phyloP scores from a whole-genome alignment of 2,329 filamentous ascomycete genomes.

The Pseudodiploospora longispora region DNA sequence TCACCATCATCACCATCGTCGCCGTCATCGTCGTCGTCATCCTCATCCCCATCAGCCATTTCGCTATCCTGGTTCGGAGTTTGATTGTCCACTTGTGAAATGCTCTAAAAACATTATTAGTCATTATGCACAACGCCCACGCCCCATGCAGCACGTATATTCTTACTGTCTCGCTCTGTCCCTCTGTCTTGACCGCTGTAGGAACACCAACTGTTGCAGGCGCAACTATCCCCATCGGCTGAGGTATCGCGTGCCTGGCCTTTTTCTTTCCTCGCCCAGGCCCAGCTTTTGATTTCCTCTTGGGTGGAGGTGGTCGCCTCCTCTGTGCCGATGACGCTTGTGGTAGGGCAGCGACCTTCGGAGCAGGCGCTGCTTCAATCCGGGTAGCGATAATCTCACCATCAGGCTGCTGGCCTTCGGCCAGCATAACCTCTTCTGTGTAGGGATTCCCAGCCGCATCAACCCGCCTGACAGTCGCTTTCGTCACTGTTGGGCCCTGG shows the following conservation, averaged over 20 bases:
- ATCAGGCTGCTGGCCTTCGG: slow-evolving; percentile 70
- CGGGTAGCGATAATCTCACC: slow-evolving; percentile 67
- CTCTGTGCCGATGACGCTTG: slow-evolving; percentile 32
- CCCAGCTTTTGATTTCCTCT: slow-evolving; percentile 69
- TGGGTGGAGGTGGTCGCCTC: slow-evolving; percentile 66
- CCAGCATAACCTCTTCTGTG: slow-evolving; percentile 74
- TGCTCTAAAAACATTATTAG: slow-evolving; percentile 19
- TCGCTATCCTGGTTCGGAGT: slow-evolving; percentile 41
- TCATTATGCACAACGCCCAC: background rate
- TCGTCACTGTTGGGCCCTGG: slow-evolving; percentile 54
- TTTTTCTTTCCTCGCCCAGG: slow-evolving; percentile 74
- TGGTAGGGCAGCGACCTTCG: slow-evolving; percentile 47
- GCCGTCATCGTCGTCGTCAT: slow-evolving; percentile 34
- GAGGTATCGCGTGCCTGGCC: slow-evolving; percentile 49
- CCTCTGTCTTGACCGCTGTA: slow-evolving; percentile 30
- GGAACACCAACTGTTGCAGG: slow-evolving; percentile 29
- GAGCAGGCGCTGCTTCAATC: slow-evolving; percentile 46
- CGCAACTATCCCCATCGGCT: slow-evolving; percentile 16
- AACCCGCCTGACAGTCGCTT: slow-evolving; percentile 69
- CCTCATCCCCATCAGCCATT: slow-evolving; percentile 43
- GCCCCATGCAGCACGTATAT: background rate
- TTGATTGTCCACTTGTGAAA: slow-evolving; percentile 37
- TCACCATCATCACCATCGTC: slow-evolving; percentile 40
- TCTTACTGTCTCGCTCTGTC: slow-evolving; percentile 31
- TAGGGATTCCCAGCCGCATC: slow-evolving; percentile 76